Base-by-base conservation (phyloP, 2,329 filamentous ascomycete genomes). In the Helminthosporium solani region DNA sequence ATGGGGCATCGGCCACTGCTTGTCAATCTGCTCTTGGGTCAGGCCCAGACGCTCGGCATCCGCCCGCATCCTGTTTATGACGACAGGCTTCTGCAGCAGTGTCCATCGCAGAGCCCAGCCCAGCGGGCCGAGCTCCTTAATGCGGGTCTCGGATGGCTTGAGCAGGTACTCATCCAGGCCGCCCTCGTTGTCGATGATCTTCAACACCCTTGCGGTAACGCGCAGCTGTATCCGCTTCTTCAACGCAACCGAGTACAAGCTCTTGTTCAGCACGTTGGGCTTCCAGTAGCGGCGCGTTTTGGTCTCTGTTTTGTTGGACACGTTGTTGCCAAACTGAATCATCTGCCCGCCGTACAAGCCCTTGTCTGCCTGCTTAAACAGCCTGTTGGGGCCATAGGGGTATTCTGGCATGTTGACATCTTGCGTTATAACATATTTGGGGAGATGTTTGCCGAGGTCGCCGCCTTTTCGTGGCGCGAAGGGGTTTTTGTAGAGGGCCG, bases 41-140 rank as follows among this genome's bases (percentile, higher is more conserved):
- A 96, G 64, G 0, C 89, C 88, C 40, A 94, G 68, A 16, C 74
- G 74, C 47, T 76, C 73, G 50, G 90, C 77, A 74, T 96, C 78
- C 40, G 73, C 67, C 33, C 79, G 78, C 64, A 90, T 88, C 54
- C 81, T 76, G 56, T 80, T 78, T 67, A 84, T 83, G 40, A 95
- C 80, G 16, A 74, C 73, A 1, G 77, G 74, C 3, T 84, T 90
- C 74, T 92, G 88, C 85, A 96, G 90, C 50, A 99, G 77, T 52
- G 88, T 81, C 88, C 90, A 96, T 54, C 94, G 78, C 63, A 99
- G 74, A 59, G 85, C 83, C 94, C 94, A 99, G 6, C 94, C 94
- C 55, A 86, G 86, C 42, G 92, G 84, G 4, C 94, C 94, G 46
- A 99, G 77, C 71, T 96, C 89, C 75, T 85, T 88, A 64, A 97